Percentiles rank a stretch among this genome's conserved stretches.
phyloP scores from a whole-genome alignment of 2,329 filamentous ascomycete genomes.

The Acephala macrosclerotiorum region DNA sequence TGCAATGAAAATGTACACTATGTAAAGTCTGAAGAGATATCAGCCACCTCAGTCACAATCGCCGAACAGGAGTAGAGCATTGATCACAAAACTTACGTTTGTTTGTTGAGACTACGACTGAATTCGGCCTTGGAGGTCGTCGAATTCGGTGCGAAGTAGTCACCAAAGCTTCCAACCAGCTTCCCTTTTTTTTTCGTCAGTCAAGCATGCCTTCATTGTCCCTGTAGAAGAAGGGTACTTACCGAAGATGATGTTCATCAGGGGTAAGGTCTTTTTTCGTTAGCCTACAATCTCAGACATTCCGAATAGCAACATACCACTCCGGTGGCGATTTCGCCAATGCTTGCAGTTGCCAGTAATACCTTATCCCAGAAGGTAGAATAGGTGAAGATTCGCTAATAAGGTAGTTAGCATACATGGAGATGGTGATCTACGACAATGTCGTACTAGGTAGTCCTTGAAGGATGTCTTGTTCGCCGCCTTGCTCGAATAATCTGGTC shows the following conservation, averaged over 20 bases:
- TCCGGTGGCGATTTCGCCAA: slow-evolving; percentile 38
- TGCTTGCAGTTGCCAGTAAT: slow-evolving; percentile 30
- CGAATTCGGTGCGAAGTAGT: slow-evolving; percentile 48
- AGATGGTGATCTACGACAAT: too few relatives aligned
- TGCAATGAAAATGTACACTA: slow-evolving; percentile 74
- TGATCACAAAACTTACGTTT: slow-evolving; percentile 48
- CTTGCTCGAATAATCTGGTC: slow-evolving; percentile 39
- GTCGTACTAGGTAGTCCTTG: slow-evolving; percentile 34
- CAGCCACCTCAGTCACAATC: background rate
- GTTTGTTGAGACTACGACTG: slow-evolving; percentile 49
- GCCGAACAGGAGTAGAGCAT: background rate
- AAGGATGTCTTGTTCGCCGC: slow-evolving; percentile 35
- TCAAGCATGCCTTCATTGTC: background rate
- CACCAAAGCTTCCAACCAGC: slow-evolving; percentile 54
- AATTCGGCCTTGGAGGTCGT: slow-evolving; percentile 50
- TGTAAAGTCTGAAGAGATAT: slow-evolving; percentile 60
- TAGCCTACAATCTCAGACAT: slow-evolving; percentile 14
- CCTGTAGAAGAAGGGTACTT: slow-evolving; percentile 25
- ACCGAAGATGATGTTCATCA: slow-evolving; percentile 68
- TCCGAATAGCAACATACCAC: slow-evolving; percentile 28
- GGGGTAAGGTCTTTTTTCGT: slow-evolving; percentile 55
- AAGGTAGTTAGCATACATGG: background rate
- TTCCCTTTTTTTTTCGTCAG: slow-evolving; percentile 24
- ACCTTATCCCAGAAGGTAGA: slow-evolving; percentile 36
- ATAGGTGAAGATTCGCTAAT: slow-evolving; percentile 41